phyloP scores from a whole-genome alignment of 2,329 filamentous ascomycete species.

The Fusarium odoratissimum region DNA sequence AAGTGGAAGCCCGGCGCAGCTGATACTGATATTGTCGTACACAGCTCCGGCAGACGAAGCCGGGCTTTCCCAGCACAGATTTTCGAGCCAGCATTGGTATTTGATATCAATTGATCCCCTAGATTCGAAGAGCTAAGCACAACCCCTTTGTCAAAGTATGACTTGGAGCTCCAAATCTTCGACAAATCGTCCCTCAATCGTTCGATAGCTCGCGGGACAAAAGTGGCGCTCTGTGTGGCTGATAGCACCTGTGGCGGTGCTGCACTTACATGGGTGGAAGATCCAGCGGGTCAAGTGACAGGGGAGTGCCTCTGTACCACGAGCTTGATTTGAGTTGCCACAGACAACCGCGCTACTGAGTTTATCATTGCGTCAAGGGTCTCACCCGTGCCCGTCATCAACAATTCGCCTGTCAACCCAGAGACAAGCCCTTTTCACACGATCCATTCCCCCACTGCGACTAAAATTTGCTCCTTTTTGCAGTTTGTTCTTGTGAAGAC shows the following conservation, averaged over 20 bases:
- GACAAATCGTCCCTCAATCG: constrained; percentile 33
- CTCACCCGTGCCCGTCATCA: constrained; percentile 37
- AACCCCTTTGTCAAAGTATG: constrained; percentile 21
- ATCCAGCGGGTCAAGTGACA: constrained; percentile 40
- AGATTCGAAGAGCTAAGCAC: neutral
- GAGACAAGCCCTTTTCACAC: constrained; percentile 32
- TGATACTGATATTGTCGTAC: constrained; percentile 53
- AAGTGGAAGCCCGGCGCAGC: constrained; percentile 56
- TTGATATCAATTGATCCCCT: constrained; percentile 4
- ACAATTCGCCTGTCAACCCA: constrained; percentile 38
- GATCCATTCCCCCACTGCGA: constrained; percentile 37
- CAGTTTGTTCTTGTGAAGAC: neutral
- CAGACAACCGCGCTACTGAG: constrained; percentile 52
- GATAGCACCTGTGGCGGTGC: constrained; percentile 19
- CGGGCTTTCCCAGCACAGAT: constrained; percentile 42
- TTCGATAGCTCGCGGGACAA: constrained; percentile 37
- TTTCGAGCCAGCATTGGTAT: constrained; percentile 46
- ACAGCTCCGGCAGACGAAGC: constrained; percentile 62
- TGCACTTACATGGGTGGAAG: neutral
- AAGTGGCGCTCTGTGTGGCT: constrained; percentile 30
- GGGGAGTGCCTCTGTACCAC: constrained; percentile 7
- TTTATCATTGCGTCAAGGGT: constrained; percentile 50
- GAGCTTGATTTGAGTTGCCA: constrained; percentile 50
- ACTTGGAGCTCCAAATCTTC: constrained; percentile 23
- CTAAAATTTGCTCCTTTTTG: constrained; percentile 13